A percentile compares a stretch with the other conserved stretches of the same genome.
Conservation (phyloP, 441 rosid genomes). For the Sinapis alba region DNA sequence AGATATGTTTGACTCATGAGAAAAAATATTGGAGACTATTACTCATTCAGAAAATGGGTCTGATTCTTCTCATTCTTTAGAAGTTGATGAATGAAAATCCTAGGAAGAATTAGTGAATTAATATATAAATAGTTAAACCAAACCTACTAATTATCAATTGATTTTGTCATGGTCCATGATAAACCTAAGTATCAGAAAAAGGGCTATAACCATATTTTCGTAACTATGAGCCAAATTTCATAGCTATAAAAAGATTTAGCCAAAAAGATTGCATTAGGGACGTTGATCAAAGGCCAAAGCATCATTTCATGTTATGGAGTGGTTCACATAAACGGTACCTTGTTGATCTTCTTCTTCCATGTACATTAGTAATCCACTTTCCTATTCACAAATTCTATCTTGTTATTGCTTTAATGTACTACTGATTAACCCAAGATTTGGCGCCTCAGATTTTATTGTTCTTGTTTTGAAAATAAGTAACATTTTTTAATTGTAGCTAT, state of each 20-base stretch:
- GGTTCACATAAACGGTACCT: slow-evolving; percentile 71
- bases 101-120: too few species aligned
- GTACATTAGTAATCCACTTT: slow-evolving; percentile 15
- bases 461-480: not conserved
- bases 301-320: slow-evolving; percentile 59
- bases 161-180: too few species aligned
- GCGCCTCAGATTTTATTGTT: not conserved
- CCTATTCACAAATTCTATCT: not conserved
- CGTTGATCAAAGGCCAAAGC: slow-evolving; percentile 50
- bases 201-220: too few species aligned
- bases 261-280: slow-evolving; percentile 42
- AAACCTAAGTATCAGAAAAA: too few species aligned
- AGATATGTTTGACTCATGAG: too few species aligned
- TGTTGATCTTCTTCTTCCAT: slow-evolving; percentile 41
- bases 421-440: not conserved
- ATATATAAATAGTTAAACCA: too few species aligned
- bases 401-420: not conserved
- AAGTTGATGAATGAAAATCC: too few species aligned
- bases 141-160: too few species aligned
- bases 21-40: not conserved
- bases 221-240: too few species aligned
- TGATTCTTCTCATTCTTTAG: too few species aligned
- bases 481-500: slow-evolving; percentile 1
- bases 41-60: slow-evolving; percentile 6
- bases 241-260: too few species aligned